These are phyloP conservation scores for Coniochaeta sp. DNA, from an alignment of 2,329 filamentous ascomycete species.

Conservation along the genomic window DNA sequence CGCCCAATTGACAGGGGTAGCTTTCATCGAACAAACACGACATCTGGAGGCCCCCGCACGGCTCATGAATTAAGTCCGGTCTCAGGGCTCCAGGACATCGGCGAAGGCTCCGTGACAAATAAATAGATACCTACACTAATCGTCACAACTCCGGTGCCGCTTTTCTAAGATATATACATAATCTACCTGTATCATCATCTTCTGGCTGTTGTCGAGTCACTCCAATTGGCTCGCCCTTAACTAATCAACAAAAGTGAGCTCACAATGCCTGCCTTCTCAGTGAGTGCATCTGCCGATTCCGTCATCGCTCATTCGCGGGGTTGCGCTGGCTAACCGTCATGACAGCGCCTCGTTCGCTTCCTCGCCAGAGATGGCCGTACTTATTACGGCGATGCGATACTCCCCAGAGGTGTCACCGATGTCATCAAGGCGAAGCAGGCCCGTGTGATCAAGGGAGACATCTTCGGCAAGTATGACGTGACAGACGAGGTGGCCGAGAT, in stretches of 20 bases:
- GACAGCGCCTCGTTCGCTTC: constrained; percentile 64
- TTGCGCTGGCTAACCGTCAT: background rate
- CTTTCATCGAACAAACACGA: background rate
- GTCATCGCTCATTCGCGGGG: background rate
- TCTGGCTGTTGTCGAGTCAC: background rate
- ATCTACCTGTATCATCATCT: background rate
- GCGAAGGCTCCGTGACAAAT: background rate
- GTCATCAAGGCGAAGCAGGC: constrained; percentile 54
- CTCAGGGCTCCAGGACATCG: background rate
- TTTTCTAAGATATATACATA: background rate
- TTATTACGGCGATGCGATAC: constrained; percentile 69
- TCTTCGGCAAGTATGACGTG: constrained; percentile 57
- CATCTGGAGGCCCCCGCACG: background rate
- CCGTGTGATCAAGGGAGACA: constrained; percentile 54
- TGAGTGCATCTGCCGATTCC: constrained; percentile 5
- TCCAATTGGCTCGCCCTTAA: background rate
- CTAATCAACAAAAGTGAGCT: background rate
- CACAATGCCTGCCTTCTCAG: constrained; percentile 15
- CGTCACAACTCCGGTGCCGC: background rate
- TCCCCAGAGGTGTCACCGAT: constrained; percentile 52
- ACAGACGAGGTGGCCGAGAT: constrained; percentile 54
- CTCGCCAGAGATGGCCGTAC: constrained; percentile 60
- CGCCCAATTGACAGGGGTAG: constrained; percentile 2
- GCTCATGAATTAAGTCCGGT: background rate
- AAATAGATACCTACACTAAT: too few species aligned